Base-by-base conservation (phyloP, 23 red algal species). In the Gracilaria domingensis region DNA sequence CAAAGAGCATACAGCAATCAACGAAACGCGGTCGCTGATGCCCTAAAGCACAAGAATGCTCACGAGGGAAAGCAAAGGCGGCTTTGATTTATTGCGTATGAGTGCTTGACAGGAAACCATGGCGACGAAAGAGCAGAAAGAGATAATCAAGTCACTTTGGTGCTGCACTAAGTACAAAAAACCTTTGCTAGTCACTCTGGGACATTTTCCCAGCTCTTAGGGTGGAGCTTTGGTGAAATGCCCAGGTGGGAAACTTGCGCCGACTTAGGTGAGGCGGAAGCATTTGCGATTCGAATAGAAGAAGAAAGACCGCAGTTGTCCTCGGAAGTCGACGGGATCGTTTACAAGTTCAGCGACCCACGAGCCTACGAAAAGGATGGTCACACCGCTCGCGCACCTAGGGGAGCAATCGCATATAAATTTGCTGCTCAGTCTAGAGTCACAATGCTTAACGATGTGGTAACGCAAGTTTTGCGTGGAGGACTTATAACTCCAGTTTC, bases 401-500 rank as follows among this genome's bases (percentile, higher is more conserved):
- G 80, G 8, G 89, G 88, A 16, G 95, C 95, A 21, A 74, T 93
- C 24, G 95, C 95, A 4, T 80, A 77, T 66, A 96, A 96, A 70
- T 93, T 96, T 73, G 47, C 88, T 13, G 84, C 89, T 16, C 79
- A 79, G 26, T 51, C 61, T 0, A 82, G 57, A 16, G 81, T 88
- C 1, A 96, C 95, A 33, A 49, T 20, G 45, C 56, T 96, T 38
- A 54, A 64, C n/a, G 88, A 78, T 61, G 88, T 96, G 20, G 82
- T 60, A 4, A 83, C 89, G 75, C 95, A 96, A 34, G 95, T 96
- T 37, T 96, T 88, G 9, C 88, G 95, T 18, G 57, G 44, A 4
- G 95, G 95, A 17, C 50, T 88, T 44, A 91, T 96, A 67, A 96
- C 95, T 25, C 95, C 95, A 30, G 95, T 96, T 28, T 88, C 95